Base-by-base conservation (phyloP, 2,329 filamentous ascomycete species). In the Lasiodiplodia sp. region DNA sequence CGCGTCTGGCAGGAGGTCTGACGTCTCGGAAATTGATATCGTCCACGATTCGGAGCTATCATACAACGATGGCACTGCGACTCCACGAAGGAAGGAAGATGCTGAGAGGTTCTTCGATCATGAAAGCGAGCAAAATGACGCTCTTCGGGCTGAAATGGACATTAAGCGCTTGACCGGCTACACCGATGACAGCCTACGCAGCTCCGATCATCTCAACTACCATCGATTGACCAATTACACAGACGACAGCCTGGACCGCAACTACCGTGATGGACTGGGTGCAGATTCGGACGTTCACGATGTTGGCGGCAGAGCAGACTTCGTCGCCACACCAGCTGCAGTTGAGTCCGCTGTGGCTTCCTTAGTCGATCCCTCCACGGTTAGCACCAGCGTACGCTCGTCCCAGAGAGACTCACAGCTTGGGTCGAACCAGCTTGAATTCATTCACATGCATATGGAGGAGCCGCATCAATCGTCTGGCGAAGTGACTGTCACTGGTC, bases 321-420 rank as follows among this genome's bases (percentile, higher is more conserved):
- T 93, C 75, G 86, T 96, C 3, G 89, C 94, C 73, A 90, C 88
- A 1, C 88, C 88, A 2, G 76, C 89, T 40, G 93, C 87, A 2
- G 90, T 97, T 0, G 94, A 97, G 79, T 97, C 94, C 16, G 92
- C 92, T 11, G 94, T 98, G 12, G 95, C 95, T 8, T 97, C 94
- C 18, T 83, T 98, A 7, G 91, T 96, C 73, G 93, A 94, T 21
- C 95, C 93, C 0, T 96, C 93, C 2, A 87, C 91, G 14, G 77
- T 97, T 66, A 94, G 82, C 55, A 64, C 60, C 10, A 66, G 70
- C 70, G 75, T 80, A 56, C 78, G 75, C 12, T 81, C 79, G 2
- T 80, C 79, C 18, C 71, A 75, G 2, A 38, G 52, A 4, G 53
- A 56, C 14, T 68, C 57, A 2, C 57, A 28, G 3, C n/a, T 63